These are phyloP conservation scores for Podospora conica DNA, from an alignment of 495 filamentous ascomycete species.

Conservation along the genomic window DNA sequence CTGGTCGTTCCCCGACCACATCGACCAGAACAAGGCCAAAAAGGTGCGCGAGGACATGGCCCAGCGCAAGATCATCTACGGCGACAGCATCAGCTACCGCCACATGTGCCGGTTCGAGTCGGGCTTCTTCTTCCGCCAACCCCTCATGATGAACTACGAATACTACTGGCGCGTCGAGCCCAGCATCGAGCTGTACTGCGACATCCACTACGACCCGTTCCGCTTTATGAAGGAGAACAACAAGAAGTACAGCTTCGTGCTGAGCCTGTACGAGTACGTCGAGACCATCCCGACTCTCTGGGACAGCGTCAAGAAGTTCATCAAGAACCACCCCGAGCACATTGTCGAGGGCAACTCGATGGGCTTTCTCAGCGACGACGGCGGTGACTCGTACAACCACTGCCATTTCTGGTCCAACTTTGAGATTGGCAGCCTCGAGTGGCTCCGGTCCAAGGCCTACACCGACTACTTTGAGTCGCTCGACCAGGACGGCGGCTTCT, in stretches of 20 bases:
- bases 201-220: constrained; percentile 79
- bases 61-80: constrained; percentile 84
- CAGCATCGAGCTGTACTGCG: constrained; percentile 81
- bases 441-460: constrained; percentile 75
- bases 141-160: constrained; percentile 75
- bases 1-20: constrained; percentile 84
- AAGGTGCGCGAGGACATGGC: constrained; percentile 81
- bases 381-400: constrained; percentile 84
- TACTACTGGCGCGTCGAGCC: constrained; percentile 94
- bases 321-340: constrained; percentile 80
- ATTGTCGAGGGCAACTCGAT: constrained; percentile 79
- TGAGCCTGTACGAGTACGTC: constrained; percentile 89
- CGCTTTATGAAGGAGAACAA: constrained; percentile 79
- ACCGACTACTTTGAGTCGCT: constrained; percentile 73
- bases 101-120: constrained; percentile 95
- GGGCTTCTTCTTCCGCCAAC: constrained; percentile 87
- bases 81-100: constrained; percentile 84
- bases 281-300: constrained; percentile 95
- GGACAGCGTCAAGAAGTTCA: constrained; percentile 89
- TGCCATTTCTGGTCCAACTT: constrained; percentile 99
- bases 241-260: constrained; percentile 86
- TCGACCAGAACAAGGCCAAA: constrained; percentile 77
- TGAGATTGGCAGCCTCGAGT: constrained; percentile 77
- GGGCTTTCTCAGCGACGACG: constrained; percentile 85
- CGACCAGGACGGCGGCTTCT: constrained; percentile 81